A percentile compares a stretch with the other conserved stretches of the same genome.
Evolutionary conservation across 768 basidiomycete genomes (phyloP).

Genomic region (Russula dissimulans): DNA sequence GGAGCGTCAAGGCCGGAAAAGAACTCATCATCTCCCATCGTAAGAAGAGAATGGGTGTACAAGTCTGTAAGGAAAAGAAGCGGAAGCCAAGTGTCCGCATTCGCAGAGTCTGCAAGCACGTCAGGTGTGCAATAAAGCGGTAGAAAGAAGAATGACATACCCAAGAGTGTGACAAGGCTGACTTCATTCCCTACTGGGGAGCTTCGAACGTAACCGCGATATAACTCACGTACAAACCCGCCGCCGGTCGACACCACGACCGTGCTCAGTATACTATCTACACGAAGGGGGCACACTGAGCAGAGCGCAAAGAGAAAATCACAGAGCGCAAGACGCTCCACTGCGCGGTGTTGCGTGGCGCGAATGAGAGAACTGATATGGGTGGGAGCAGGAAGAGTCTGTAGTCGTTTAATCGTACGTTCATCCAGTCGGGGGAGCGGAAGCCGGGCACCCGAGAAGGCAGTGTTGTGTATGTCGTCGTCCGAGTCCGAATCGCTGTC

Average conservation of each 20-base stretch:
- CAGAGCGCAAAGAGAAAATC: slow-evolving; percentile 49
- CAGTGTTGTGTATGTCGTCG: slow-evolving; percentile 28
- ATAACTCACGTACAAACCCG: slow-evolving; percentile 67
- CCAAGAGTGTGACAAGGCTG: slow-evolving; percentile 29
- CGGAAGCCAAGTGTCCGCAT: slow-evolving; percentile 48
- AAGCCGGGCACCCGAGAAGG: slow-evolving; percentile 24
- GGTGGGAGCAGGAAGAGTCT: slow-evolving; percentile 40
- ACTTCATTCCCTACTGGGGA: slow-evolving; percentile 56
- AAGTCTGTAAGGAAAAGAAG: slow-evolving; percentile 73
- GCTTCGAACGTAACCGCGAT: slow-evolving; percentile 52
- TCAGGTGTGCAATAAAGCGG: not conserved
- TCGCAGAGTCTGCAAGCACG: slow-evolving; percentile 32
- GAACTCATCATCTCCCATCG: slow-evolving; percentile 97
- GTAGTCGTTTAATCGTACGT: slow-evolving; percentile 54
- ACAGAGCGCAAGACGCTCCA: slow-evolving; percentile 41
- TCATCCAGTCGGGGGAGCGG: slow-evolving; percentile 41
- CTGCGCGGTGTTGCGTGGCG: slow-evolving; percentile 32
- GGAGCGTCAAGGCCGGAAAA: slow-evolving; percentile 38
- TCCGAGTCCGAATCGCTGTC: slow-evolving; percentile 26
- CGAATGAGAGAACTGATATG: slow-evolving; percentile 51
- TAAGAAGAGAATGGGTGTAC: slow-evolving; percentile 75
- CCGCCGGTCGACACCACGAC: slow-evolving; percentile 44
- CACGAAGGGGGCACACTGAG: slow-evolving; percentile 49
- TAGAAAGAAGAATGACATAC: slow-evolving; percentile 26
- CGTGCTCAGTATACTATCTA: slow-evolving; percentile 48